phyloP scores from a whole-genome alignment of 2,329 filamentous ascomycete genomes.

The Fusarium sambucinum region DNA sequence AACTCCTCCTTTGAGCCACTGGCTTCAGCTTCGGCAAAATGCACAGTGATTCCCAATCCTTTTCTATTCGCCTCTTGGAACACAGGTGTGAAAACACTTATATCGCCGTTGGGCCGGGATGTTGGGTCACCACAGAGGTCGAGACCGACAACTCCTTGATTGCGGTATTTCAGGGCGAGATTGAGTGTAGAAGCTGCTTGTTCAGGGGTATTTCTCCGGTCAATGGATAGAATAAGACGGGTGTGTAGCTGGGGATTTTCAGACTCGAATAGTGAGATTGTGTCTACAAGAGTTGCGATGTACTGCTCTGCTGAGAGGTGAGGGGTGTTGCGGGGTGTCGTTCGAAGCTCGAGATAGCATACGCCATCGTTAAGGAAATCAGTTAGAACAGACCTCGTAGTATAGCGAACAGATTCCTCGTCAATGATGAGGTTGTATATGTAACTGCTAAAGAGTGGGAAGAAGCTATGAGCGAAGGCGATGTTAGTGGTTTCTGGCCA shows the following conservation, averaged over 20 bases:
- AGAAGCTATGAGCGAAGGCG: conserved; percentile 69
- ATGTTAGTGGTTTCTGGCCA: not conserved
- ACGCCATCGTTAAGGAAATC: conserved; percentile 79
- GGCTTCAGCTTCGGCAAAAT: conserved; percentile 78
- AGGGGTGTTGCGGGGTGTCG: conserved; percentile 76
- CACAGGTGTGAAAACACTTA: conserved; percentile 69
- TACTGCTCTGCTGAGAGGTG: conserved; percentile 72
- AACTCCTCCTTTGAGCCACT: conserved; percentile 72
- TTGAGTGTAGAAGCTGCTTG: conserved; percentile 74
- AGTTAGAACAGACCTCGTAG: conserved; percentile 73
- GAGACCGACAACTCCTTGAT: conserved; percentile 74
- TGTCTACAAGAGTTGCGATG: conserved; percentile 72
- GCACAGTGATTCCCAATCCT: conserved; percentile 75
- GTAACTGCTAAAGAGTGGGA: conserved; percentile 81
- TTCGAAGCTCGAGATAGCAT: conserved; percentile 82
- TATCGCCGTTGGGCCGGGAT: conserved; percentile 63
- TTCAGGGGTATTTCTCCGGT: conserved; percentile 70
- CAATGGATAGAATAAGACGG: conserved; percentile 79
- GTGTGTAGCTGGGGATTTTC: conserved; percentile 63
- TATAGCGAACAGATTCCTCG: conserved; percentile 67
- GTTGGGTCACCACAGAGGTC: conserved; percentile 83
- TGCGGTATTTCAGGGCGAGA: conserved; percentile 68
- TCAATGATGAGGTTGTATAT: conserved; percentile 82
- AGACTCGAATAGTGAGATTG: conserved; percentile 67
- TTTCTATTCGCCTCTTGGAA: conserved; percentile 68